Base-by-base conservation (phyloP, 768 basidiomycete genomes). In the Mycena crocata region DNA sequence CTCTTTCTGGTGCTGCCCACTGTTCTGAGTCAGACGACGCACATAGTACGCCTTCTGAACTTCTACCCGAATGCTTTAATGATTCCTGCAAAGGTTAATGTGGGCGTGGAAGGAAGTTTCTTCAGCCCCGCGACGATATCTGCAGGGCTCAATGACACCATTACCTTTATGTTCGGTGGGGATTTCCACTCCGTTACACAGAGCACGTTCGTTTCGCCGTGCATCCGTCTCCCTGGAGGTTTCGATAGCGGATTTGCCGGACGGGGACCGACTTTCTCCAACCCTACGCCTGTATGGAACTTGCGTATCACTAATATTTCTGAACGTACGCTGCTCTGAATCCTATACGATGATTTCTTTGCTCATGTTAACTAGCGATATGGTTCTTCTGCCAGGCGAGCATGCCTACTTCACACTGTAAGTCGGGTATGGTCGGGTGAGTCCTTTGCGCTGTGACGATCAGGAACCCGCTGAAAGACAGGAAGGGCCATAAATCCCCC, bases 141-240 rank as follows among this genome's bases (percentile, higher is more conserved):
- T 28, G 83, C 81, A 19, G 58, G 57, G 6, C 21, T 74, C 30
- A 76, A 77, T 50, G 82, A 83, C 67, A 78, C 71, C 1, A 72
- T 85, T 3, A 75, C 71, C 37, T 85, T 85, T 64, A 49, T 82
- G 24, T 83, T 84, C 57, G 74, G 70, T 21, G 83, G 81, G 67
- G 74, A 73, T 35, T 55, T 67, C 23, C 85, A 86, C 69, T 77
- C 80, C 13, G 80, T 83, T 9, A 81, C 83, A 0, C 82, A 86
- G 66, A 76, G 75, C 49, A 62, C 72, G 1, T 78, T 79, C 59
- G 75, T 77, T 0, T 60, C 71, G 14, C 85, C 85, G 2, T 86
- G 85, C 66, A 46, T 74, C 35, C 78, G 77, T 15, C 74, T 82
- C 14, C 57, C 65, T 0, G 82, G 82, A 4, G 83, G 83, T 5